Conservation (phyloP, 2,329 filamentous ascomycete genomes). For the Exserohilum rostratum region DNA sequence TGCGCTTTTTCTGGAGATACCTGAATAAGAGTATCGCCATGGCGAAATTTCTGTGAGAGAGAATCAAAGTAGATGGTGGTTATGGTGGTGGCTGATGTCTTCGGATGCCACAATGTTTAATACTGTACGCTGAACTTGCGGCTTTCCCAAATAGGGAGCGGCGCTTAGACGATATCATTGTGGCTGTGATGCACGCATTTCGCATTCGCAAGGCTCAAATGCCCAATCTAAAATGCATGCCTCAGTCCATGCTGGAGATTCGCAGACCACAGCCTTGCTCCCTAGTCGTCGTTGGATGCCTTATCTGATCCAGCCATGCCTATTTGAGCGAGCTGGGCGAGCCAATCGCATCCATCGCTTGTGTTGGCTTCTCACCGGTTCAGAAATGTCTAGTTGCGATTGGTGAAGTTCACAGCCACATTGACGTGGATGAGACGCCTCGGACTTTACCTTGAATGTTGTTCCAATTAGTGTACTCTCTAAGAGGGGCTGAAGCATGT, state of each 20-base stretch:
- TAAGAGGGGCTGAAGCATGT: not conserved
- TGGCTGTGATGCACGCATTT: conserved; percentile 2
- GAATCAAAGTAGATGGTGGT: not conserved
- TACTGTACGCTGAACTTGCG: conserved; percentile 9
- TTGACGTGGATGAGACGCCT: not conserved
- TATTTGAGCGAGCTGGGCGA: conserved; percentile 20
- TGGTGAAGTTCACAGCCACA: conserved; percentile 1
- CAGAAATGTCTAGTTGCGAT: conserved; percentile 1
- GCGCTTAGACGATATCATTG: not conserved
- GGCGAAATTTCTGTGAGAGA: not conserved
- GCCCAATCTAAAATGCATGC: not conserved
- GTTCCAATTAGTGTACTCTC: no score
- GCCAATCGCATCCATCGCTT: conserved; percentile 23
- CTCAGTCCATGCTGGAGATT: not conserved
- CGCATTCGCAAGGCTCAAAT: not conserved
- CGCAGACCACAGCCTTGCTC: not conserved
- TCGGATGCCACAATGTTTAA: conserved; percentile 6
- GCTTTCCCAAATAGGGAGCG: conserved; percentile 7
- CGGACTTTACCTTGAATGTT: not conserved
- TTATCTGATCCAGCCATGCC: conserved; percentile 8
- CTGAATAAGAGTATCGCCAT: conserved; percentile 40
- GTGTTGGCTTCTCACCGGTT: not conserved
- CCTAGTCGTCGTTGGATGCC: not conserved
- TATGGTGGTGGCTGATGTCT: not conserved
- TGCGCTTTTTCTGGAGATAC: conserved; percentile 31